Evolutionary conservation across 83 land plant genomes (phyloP), one percentile per base, ranked within the genome.

Genomic region (Picea abies): DNA sequence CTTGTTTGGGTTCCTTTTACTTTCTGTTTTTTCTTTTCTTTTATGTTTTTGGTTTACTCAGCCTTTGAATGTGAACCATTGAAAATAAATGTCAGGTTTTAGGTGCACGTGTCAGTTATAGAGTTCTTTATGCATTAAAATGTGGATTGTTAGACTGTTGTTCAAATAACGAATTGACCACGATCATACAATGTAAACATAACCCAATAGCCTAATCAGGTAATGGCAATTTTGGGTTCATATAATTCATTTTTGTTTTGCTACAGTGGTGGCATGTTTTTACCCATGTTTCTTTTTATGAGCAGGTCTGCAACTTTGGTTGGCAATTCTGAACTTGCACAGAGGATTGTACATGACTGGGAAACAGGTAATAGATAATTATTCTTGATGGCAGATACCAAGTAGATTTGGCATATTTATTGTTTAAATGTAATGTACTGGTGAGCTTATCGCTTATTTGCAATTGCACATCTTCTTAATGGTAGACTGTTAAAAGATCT

Each of bases 321-420:
- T 26, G 91, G 87, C 25, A 91, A 86, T 29, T 90, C 93, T 65
- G 87, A 87, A 85, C 90, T 92, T 76, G 95, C 96, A 5, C 80
- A 88, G 66, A 88, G 82, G 82, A 80, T 95, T 63, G 88, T 95
- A 78, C 86, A 71, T 75, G 44, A 78, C 39, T 95, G 98, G 98
- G 93, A 94, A 60, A 82, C 89, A 88, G 98, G 98, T 95, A 86
- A 35, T 62, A 60, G 16, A 32, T 19, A 11, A 26, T 32, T 29
- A 47, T 58, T 56, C 60, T 58, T 58, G 35, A 78, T 56, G 63
- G n/a, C 9, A 16, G 35, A 25, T 56, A 2, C 23, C 58, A 78
- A n/a, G 3, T 8, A 22, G 10, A 56, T 14, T 2, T 78, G 63
- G 63, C 22, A n/a, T 3, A 3, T 78, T 78, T 17, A 22, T 56